Conservation (phyloP, 305 asterid species). For the Solanum hybrid region DNA sequence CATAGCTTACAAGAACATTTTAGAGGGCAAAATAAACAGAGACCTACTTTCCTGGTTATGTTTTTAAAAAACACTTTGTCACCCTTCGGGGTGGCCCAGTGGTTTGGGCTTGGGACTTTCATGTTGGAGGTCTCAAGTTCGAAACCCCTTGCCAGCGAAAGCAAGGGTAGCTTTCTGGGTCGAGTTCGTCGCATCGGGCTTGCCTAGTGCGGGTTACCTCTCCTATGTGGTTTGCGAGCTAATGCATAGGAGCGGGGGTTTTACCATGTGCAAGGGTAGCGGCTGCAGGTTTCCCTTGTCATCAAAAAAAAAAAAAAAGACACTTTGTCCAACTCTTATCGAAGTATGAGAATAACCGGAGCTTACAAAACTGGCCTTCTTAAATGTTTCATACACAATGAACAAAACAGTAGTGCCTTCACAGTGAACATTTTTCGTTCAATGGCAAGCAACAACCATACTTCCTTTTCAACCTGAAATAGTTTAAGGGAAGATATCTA, state of each 20-base stretch:
- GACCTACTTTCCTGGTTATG: background rate
- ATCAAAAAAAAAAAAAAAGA: no score
- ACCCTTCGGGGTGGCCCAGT: no score
- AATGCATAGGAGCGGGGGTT: no score
- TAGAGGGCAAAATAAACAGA: background rate
- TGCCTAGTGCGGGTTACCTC: no score
- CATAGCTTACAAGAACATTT: background rate
- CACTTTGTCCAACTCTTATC: background rate
- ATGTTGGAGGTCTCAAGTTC: no score
- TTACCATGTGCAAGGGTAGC: no score
- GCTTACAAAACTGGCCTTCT: background rate
- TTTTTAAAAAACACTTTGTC: background rate
- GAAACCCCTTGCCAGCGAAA: no score
- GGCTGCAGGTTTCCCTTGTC: no score
- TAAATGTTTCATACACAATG: background rate
- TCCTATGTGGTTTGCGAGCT: no score
- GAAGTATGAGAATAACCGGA: background rate
- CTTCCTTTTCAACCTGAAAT: background rate
- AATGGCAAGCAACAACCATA: background rate
- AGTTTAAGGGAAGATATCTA: slow-evolving; percentile 15
- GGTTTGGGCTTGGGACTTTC: no score
- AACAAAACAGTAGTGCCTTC: background rate
- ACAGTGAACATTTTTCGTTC: background rate
- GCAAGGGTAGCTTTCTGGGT: no score
- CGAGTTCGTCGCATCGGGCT: no score